phyloP scores from a whole-genome alignment of 73 alveolate genomes.

The Breviolum minutum region DNA sequence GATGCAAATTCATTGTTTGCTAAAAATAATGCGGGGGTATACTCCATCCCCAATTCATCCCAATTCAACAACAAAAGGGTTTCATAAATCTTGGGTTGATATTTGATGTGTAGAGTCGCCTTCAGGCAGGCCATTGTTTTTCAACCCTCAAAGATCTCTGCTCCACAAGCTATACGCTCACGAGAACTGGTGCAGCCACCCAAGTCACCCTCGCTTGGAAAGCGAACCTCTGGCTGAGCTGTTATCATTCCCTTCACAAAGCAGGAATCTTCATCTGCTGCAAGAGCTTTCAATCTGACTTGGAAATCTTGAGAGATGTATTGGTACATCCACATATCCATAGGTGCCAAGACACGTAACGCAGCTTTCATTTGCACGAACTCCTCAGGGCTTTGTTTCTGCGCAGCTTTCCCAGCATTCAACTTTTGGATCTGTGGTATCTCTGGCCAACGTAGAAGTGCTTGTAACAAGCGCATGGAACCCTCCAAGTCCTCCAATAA shows the following conservation, averaged over 20 bases:
- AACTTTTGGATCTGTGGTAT: background rate
- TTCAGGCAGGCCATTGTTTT: no score
- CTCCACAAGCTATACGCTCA: background rate
- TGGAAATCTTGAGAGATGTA: background rate
- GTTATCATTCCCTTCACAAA: background rate
- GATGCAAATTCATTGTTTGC: no score
- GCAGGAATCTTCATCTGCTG: background rate
- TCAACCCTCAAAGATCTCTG: background rate
- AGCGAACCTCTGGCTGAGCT: background rate
- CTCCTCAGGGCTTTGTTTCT: no score
- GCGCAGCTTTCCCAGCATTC: no score
- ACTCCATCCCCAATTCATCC: no score
- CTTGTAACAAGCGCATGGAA: background rate
- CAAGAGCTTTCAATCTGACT: background rate
- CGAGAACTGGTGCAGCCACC: background rate
- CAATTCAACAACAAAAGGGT: no score
- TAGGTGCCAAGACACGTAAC: no score
- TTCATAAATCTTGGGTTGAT: no score
- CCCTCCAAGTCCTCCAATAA: background rate
- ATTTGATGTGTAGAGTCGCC: no score
- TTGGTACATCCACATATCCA: no score
- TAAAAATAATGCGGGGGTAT: no score
- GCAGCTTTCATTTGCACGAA: no score
- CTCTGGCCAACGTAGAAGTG: background rate
- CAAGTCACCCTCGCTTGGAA: background rate